phyloP scores from a whole-genome alignment of 129 eudicot genomes.

The Gnaphalium uliginosum region DNA sequence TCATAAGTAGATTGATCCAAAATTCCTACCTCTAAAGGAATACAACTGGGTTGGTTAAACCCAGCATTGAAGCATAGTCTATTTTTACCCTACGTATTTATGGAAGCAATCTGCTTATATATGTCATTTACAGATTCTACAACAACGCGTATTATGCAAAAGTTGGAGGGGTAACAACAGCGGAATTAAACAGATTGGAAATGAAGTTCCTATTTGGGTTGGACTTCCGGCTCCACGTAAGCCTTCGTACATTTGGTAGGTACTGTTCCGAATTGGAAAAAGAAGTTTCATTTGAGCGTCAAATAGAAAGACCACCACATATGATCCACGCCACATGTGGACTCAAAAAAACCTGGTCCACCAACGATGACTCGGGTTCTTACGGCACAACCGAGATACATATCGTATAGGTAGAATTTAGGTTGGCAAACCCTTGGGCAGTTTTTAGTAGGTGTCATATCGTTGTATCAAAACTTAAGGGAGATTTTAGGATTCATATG shows the following conservation, averaged over 20 bases:
- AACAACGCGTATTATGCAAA: slow-evolving; percentile 80
- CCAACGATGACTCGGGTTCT: slow-evolving; percentile 33
- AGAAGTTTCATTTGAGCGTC: slow-evolving; percentile 27
- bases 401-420: slow-evolving; percentile 20
- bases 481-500: slow-evolving; percentile 10
- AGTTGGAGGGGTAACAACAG: slow-evolving; percentile 74
- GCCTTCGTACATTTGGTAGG: slow-evolving; percentile 44
- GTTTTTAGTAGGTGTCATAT: slow-evolving; percentile 6
- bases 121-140: slow-evolving; percentile 35
- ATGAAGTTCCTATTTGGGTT: slow-evolving; percentile 46
- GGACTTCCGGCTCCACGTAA: slow-evolving; percentile 60
- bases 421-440: not conserved
- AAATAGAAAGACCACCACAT: slow-evolving; percentile 36
- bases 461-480: slow-evolving; percentile 3
- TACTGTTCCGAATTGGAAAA: slow-evolving; percentile 51
- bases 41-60: not conserved
- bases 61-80: not conserved
- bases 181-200: slow-evolving; percentile 69
- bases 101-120: not conserved
- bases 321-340: slow-evolving; percentile 31
- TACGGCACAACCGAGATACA: slow-evolving; percentile 34
- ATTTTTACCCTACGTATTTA: not conserved
- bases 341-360: slow-evolving; percentile 29
- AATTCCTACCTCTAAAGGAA: not conserved
- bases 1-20: not conserved